These are phyloP conservation scores for Houttuynia cordata DNA, from an alignment of 164 flowering plant species.

Conservation along the genomic window DNA sequence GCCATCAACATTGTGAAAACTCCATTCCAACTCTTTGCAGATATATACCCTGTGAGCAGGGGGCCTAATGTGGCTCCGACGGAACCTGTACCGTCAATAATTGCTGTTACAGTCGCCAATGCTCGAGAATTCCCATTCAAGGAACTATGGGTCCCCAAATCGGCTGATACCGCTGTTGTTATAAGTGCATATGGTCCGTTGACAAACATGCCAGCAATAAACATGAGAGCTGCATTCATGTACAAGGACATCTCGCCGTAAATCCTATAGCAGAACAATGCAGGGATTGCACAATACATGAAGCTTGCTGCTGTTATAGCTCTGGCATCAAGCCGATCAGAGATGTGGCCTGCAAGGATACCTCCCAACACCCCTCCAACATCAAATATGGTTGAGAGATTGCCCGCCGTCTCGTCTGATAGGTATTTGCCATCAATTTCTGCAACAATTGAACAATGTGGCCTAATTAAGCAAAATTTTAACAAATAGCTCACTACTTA, in stretches of 20 bases:
- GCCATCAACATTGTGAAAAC: conserved; percentile 72
- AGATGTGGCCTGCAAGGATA: conserved; percentile 68
- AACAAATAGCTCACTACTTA: not conserved
- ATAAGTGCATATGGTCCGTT: conserved; percentile 84
- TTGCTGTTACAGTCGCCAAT: conserved; percentile 73
- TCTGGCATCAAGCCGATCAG: conserved; percentile 60
- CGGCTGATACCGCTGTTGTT: conserved; percentile 83
- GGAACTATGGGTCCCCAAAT: conserved; percentile 65
- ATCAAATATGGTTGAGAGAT: conserved; percentile 65
- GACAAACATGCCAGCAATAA: conserved; percentile 60
- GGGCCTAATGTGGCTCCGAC: conserved; percentile 83
- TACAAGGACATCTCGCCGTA: conserved; percentile 48
- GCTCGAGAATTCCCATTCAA: conserved; percentile 61
- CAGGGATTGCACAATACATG: conserved; percentile 70
- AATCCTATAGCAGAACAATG: conserved; percentile 52
- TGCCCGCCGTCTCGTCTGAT: conserved; percentile 52
- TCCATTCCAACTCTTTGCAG: conserved; percentile 48
- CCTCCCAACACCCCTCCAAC: conserved; percentile 82
- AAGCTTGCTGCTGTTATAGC: conserved; percentile 78
- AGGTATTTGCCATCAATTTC: conserved; percentile 55
- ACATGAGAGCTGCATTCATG: conserved; percentile 45
- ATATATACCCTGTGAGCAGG: conserved; percentile 56
- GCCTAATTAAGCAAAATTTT: not conserved
- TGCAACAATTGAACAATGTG: conserved; percentile 19
- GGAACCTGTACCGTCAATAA: conserved; percentile 84